A percentile compares a stretch with the other conserved stretches of the same genome.
Conservation (phyloP, 305 asterid species). For the Fraxinus sp. region DNA sequence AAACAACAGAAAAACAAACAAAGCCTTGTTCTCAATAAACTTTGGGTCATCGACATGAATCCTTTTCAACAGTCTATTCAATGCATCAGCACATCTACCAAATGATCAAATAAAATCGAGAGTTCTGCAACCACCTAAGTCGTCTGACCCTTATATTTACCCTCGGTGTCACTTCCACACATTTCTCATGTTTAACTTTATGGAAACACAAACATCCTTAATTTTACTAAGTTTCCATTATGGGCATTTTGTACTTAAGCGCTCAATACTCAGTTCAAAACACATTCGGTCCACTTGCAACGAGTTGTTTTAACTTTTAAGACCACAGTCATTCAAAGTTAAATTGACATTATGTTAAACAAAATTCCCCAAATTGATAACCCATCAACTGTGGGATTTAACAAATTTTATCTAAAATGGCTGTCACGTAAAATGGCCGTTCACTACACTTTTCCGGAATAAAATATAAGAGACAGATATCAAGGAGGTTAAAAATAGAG, state of each 20-base stretch:
- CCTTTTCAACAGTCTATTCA: neutral
- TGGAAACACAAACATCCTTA: neutral
- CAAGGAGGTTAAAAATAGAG: neutral
- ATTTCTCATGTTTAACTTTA: neutral
- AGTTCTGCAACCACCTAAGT: neutral
- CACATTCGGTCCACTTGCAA: neutral
- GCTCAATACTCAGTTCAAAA: neutral
- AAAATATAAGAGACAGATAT: neutral
- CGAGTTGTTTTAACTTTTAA: neutral
- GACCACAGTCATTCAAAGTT: neutral
- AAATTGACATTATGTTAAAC: neutral
- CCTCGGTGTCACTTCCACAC: neutral
- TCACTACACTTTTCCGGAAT: neutral
- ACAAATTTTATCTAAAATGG: neutral
- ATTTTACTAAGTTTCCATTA: neutral
- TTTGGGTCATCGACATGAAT: neutral
- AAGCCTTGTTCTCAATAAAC: neutral
- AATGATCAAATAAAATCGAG: neutral
- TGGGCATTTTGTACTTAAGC: neutral
- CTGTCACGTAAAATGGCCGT: neutral
- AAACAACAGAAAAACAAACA: neutral
- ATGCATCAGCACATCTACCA: neutral
- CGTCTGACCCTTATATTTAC: neutral
- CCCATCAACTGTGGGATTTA: neutral
- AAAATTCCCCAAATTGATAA: neutral